Base-by-base conservation (phyloP, 768 basidiomycete genomes). In the Boletus eberwhitei region DNA sequence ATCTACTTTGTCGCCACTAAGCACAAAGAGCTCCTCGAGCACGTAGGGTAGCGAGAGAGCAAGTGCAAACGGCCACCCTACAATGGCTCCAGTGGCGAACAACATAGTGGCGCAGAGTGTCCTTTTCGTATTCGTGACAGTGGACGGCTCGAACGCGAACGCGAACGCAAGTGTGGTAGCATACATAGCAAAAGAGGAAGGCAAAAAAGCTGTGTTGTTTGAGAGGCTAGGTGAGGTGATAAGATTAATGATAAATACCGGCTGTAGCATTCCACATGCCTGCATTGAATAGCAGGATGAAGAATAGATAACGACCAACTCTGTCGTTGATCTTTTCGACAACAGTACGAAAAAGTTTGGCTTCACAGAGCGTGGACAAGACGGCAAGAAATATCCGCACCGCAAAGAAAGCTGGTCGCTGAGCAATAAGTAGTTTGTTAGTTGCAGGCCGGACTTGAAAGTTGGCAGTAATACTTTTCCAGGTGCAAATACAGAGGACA, bases 41-140 rank as follows among this genome's bases (percentile, higher is more conserved):
- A 95, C 83, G 62, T 96, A 95, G 2, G 97, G 97, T 14, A 97
- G 73, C 0, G 91, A 84, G 8, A 98, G 77, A 1, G 90, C 85
- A 17, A 93, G 78, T n/a, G 90, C 79, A 69, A 99, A 99, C 7
- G 97, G 97, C 97, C 97, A 99, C 6, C 96, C 97, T 34, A 98
- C 81, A 47, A 98, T 82, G 2, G 86, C 91, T 6, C 92, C 95
- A 7, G 84, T 67, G 2, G 90, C 92, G 66, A 93, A 91, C 45
- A 79, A 72, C 43, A 87, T 54, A 0, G 90, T 90, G 0, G 89
- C 84, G 8, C 77, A 72, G 26, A 88, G 68, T 11, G 88, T 86
- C 34, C 88, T 78, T 43, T 74, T 75, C 55, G 74, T 66, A 64
- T 86, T 79, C 38, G 67, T 64, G 57, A 75, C 65, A 60, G 78